A percentile compares a stretch with the other conserved stretches of the same genome.
Evolutionary conservation across 345 rosid genomes (phyloP).

Genomic region (Brassica incana): DNA sequence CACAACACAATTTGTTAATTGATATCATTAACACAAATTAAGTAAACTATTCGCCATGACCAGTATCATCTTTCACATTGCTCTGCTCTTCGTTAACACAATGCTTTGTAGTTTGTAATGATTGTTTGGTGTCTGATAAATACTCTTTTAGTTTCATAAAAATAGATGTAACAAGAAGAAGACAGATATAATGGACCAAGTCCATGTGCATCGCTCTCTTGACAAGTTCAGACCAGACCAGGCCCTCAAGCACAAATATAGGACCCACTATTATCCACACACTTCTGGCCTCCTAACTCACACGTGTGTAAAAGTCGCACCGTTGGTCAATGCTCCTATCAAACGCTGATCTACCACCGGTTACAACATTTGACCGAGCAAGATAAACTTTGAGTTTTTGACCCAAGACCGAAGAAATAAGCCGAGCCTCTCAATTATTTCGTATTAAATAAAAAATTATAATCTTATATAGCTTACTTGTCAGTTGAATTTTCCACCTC

Average conservation of each 20-base stretch:
- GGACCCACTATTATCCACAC: neutral
- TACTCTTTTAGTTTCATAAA: too few relatives aligned
- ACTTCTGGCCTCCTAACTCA: neutral
- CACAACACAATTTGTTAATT: neutral
- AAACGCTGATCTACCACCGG: neutral
- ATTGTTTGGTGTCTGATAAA: neutral
- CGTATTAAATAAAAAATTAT: neutral
- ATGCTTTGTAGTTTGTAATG: neutral
- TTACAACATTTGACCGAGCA: neutral
- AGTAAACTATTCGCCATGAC: neutral
- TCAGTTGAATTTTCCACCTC: neutral
- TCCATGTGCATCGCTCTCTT: neutral
- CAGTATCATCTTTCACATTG: neutral
- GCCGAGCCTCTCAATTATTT: neutral
- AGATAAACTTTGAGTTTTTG: neutral
- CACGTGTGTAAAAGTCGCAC: neutral
- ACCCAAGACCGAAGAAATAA: neutral
- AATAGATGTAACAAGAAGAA: neutral
- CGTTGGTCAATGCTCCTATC: neutral
- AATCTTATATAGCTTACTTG: neutral
- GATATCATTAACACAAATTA: neutral
- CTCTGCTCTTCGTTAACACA: neutral
- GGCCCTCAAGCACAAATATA: neutral
- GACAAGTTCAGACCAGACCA: neutral
- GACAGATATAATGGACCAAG: neutral